phyloP scores from a whole-genome alignment of 257 asterid species.

The Nicotiana sylvestris region DNA sequence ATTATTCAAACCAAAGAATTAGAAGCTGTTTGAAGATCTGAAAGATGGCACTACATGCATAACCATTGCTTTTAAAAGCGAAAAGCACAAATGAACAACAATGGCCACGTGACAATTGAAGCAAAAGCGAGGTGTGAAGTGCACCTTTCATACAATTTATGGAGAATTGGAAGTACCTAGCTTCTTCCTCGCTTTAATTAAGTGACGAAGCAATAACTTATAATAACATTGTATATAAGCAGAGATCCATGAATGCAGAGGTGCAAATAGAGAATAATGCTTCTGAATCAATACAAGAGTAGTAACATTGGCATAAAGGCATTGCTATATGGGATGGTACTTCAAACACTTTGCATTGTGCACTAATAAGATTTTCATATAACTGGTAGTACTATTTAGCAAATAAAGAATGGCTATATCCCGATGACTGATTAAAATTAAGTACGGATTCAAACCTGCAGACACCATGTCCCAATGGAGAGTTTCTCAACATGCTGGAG shows the following conservation, averaged over 20 bases:
- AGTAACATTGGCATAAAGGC: neutral
- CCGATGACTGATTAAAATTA: neutral
- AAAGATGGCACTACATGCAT: neutral
- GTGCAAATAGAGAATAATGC: neutral
- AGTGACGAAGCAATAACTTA: too few species aligned
- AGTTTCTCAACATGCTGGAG: neutral
- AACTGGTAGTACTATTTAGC: neutral
- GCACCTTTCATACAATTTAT: too few species aligned
- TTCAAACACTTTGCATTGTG: neutral
- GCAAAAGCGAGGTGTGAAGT: too few species aligned
- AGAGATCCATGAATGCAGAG: neutral
- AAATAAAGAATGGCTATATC: neutral
- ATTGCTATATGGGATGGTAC: neutral
- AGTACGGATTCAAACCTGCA: slow-evolving; percentile 6
- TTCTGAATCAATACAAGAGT: neutral
- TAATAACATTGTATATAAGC: neutral
- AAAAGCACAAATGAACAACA: too few species aligned
- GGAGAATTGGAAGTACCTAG: too few species aligned
- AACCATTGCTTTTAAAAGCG: too few species aligned
- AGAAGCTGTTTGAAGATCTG: neutral
- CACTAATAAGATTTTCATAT: neutral
- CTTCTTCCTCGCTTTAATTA: too few species aligned
- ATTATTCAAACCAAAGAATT: neutral
- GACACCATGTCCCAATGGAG: slow-evolving; percentile 2
- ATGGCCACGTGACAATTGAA: too few species aligned